Percentiles rank a stretch among this genome's conserved stretches.
phyloP scores from a whole-genome alignment of 208 protist species.

The Jaenimonas drosophilae region DNA sequence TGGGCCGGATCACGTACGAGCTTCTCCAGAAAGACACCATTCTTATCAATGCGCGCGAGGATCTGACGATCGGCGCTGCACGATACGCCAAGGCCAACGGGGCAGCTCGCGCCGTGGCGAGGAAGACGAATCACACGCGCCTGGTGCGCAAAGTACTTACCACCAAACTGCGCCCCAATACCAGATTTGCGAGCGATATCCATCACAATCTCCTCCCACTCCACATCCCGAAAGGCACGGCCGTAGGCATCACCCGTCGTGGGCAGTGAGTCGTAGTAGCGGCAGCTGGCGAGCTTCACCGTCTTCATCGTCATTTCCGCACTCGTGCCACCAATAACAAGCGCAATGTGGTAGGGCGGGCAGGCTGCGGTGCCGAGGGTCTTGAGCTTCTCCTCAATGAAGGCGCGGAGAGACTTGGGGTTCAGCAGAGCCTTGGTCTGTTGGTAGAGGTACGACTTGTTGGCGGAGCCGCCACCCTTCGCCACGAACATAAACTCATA shows the following conservation, averaged over 20 bases:
- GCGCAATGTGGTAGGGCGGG: constrained; percentile 96
- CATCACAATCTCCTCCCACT: constrained; percentile 90
- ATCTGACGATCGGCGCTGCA: constrained; percentile 96
- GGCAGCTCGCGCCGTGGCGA: constrained; percentile 87
- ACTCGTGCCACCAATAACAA: constrained; percentile 95
- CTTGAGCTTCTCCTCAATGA: constrained; percentile 93
- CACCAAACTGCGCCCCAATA: constrained; percentile 95
- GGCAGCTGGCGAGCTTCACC: constrained; percentile 92
- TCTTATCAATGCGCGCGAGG: constrained; percentile 89
- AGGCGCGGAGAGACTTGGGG: constrained; percentile 83
- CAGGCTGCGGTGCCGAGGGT: constrained; percentile 96
- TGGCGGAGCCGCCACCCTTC: constrained; percentile 97
- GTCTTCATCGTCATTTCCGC: constrained; percentile 97
- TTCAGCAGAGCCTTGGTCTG: constrained; percentile 95
- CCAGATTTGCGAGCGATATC: constrained; percentile 77
- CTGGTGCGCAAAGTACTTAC: constrained; percentile 97
- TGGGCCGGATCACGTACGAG: constrained; percentile 89
- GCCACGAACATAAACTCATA: constrained; percentile 97
- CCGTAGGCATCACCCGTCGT: constrained; percentile 89
- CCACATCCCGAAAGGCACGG: constrained; percentile 93
- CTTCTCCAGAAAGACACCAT: constrained; percentile 92
- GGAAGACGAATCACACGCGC: constrained; percentile 90
- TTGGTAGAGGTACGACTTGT: constrained; percentile 97
- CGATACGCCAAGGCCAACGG: constrained; percentile 93
- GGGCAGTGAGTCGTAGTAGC: constrained; percentile 94